Percentiles rank a stretch among this genome's conserved stretches.
Conservation (phyloP, 345 rosid species). For the Eucalyptus leucophloia region DNA sequence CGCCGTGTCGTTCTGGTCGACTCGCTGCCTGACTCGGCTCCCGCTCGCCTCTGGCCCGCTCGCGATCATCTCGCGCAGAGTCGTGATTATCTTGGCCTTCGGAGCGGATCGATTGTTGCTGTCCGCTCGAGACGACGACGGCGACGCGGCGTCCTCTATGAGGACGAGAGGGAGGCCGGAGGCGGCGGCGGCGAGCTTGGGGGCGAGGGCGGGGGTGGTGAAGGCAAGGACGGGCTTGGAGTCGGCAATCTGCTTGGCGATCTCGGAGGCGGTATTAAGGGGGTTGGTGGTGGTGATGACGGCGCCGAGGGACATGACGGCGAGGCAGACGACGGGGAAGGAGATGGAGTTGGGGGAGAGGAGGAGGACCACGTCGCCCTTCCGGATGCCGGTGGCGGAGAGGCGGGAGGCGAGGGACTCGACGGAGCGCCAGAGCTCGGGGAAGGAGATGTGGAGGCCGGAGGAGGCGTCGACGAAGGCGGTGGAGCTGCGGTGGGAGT, state of each 20-base stretch:
- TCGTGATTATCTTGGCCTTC: slow-evolving; percentile 13
- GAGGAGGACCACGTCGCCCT: slow-evolving; percentile 72
- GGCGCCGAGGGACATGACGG: slow-evolving; percentile 93
- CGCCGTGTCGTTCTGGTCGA: slow-evolving; percentile 65
- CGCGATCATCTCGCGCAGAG: slow-evolving; percentile 51
- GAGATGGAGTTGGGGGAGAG: slow-evolving; percentile 83
- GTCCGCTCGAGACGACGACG: background rate
- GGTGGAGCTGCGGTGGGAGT: slow-evolving; percentile 52
- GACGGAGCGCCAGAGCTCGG: slow-evolving; percentile 64
- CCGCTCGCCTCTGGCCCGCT: slow-evolving; percentile 5
- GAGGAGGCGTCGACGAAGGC: slow-evolving; percentile 88
- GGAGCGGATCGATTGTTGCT: background rate
- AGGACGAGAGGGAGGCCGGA: slow-evolving; percentile 38
- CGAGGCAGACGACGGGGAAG: slow-evolving; percentile 87
- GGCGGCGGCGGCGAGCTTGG: slow-evolving; percentile 37
- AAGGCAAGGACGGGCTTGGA: slow-evolving; percentile 68
- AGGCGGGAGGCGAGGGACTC: slow-evolving; percentile 55
- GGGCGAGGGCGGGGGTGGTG: slow-evolving; percentile 38
- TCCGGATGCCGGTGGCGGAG: slow-evolving; percentile 59
- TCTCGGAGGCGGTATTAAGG: slow-evolving; percentile 68
- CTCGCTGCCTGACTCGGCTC: slow-evolving; percentile 41
- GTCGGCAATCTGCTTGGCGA: slow-evolving; percentile 51
- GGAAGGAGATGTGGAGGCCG: slow-evolving; percentile 48
- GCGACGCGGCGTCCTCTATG: slow-evolving; percentile 24
- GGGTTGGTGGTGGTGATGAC: slow-evolving; percentile 79